Percentiles rank a stretch among this genome's conserved stretches.
Evolutionary conservation across 352 stramenopile species (phyloP).

Genomic region (Phytopythium boreale): DNA sequence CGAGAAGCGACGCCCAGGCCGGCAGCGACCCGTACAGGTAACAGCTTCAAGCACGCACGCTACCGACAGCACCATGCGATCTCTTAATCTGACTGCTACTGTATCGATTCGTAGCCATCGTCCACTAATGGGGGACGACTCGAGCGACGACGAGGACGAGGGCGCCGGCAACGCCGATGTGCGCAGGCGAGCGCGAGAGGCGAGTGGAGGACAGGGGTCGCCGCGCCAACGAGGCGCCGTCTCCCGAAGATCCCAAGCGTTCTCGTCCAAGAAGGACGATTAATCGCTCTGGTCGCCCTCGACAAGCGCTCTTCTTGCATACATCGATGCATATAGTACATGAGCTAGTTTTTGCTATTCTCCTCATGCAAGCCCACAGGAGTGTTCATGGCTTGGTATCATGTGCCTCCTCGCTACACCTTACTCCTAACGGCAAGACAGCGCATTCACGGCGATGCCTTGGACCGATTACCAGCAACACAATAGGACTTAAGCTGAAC

Average conservation of each 20-base stretch:
- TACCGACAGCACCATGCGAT: too few relatives aligned
- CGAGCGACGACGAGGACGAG: slow-evolving; percentile 62
- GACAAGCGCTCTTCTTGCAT: background rate
- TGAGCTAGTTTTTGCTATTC: too few relatives aligned
- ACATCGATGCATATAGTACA: too few relatives aligned
- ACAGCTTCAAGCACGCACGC: background rate
- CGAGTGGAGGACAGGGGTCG: slow-evolving; percentile 18
- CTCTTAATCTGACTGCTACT: slow-evolving; percentile 8
- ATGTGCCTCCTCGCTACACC: too few relatives aligned
- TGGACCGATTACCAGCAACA: too few relatives aligned
- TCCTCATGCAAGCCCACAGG: too few relatives aligned
- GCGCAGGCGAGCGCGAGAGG: slow-evolving; percentile 39
- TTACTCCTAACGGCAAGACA: too few relatives aligned
- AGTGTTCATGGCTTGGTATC: too few relatives aligned
- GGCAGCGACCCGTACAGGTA: slow-evolving; percentile 68
- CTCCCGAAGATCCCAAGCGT: slow-evolving; percentile 19
- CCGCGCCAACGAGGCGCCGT: slow-evolving; percentile 17
- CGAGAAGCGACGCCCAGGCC: slow-evolving; percentile 41
- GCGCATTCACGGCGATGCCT: too few relatives aligned
- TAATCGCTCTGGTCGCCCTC: slow-evolving; percentile 9
- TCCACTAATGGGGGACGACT: slow-evolving; percentile 66
- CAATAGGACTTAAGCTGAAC: too few relatives aligned
- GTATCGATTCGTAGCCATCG: slow-evolving; percentile 42
- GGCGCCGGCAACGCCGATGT: slow-evolving; percentile 28
- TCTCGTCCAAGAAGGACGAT: slow-evolving; percentile 62